A percentile compares a stretch with the other conserved stretches of the same genome.
These are phyloP conservation scores for Pisolithus microcarpus DNA, from an alignment of 768 basidiomycete genomes.

Conservation along the genomic window DNA sequence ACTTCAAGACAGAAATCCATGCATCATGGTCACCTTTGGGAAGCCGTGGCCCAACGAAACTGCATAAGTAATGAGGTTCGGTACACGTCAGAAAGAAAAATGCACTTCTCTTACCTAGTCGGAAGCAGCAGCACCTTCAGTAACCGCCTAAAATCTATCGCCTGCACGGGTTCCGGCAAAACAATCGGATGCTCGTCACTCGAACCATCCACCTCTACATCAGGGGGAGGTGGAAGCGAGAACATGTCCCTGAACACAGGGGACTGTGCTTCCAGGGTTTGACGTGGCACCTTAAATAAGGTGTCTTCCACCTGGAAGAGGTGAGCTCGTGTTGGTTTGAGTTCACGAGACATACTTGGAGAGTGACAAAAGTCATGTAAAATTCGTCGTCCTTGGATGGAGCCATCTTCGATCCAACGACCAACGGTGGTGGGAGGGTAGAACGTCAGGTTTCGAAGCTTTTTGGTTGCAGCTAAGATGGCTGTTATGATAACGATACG, in stretches of 20 bases:
- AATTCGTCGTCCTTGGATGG: slow-evolving; percentile 4
- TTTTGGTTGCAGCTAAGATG: too few species aligned
- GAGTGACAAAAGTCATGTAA: slow-evolving; percentile 15
- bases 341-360: slow-evolving; percentile 1
- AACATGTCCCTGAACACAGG: slow-evolving; percentile 22
- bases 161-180: slow-evolving; percentile 14
- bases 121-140: slow-evolving; percentile 18
- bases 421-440: too few species aligned
- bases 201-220: slow-evolving; percentile 11
- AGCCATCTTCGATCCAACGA: too few species aligned
- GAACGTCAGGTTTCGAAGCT: too few species aligned
- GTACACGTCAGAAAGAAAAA: neutral
- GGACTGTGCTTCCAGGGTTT: slow-evolving; percentile 17
- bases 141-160: slow-evolving; percentile 19
- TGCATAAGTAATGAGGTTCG: neutral
- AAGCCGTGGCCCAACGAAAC: neutral
- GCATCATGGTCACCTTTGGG: slow-evolving; percentile 11
- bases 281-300: slow-evolving; percentile 23
- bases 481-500: too few species aligned
- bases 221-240: slow-evolving; percentile 9
- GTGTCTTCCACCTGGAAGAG: slow-evolving; percentile 18
- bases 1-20: slow-evolving; percentile 34
- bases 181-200: slow-evolving; percentile 16
- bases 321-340: neutral
- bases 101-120: slow-evolving; percentile 3